phyloP scores from a whole-genome alignment of 1,284 basidiomycete genomes.

The Schizophyllum commune region DNA sequence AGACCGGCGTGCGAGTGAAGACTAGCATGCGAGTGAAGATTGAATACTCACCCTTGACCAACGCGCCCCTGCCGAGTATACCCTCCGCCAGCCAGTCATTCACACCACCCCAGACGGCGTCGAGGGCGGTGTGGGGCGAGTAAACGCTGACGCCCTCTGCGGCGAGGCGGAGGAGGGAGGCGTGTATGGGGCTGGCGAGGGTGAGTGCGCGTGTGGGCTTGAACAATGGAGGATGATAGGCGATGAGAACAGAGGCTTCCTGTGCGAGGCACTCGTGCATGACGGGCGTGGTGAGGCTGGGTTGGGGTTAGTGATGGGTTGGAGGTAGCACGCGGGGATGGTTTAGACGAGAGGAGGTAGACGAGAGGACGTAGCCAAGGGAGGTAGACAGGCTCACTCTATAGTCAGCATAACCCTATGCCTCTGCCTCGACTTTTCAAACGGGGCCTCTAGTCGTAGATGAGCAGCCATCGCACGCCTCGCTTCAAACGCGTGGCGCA shows the following conservation, averaged over 20 bases:
- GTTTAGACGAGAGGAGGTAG: slow-evolving; percentile 1
- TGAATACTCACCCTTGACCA: background rate
- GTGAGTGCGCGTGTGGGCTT: slow-evolving; percentile 73
- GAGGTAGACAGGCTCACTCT: slow-evolving; percentile 75
- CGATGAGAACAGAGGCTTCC: slow-evolving; percentile 61
- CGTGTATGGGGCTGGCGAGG: slow-evolving; percentile 71
- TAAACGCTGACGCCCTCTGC: slow-evolving; percentile 83
- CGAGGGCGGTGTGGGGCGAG: slow-evolving; percentile 82
- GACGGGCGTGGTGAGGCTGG: slow-evolving; percentile 73
- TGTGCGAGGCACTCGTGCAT: slow-evolving; percentile 65
- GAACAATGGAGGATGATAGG: slow-evolving; percentile 93
- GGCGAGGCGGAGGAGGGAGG: slow-evolving; percentile 71
- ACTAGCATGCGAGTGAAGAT: background rate
- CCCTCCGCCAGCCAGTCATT: slow-evolving; percentile 75
- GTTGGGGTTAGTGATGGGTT: slow-evolving; percentile 9
- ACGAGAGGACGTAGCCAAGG: too few relatives aligned
- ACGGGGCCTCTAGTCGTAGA: slow-evolving; percentile 2
- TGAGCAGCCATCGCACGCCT: slow-evolving; percentile 1
- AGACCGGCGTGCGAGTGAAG: background rate
- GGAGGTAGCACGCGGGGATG: background rate
- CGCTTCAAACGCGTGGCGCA: slow-evolving; percentile 20
- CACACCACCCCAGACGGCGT: slow-evolving; percentile 76
- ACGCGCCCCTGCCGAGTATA: slow-evolving; percentile 15
- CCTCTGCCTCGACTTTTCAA: slow-evolving; percentile 41
- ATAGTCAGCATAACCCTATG: slow-evolving; percentile 77